Evolutionary conservation across 805 yeast genomes (phyloP), one percentile per base, ranked within the genome.

Genomic region (Candida cerambycidarum): DNA sequence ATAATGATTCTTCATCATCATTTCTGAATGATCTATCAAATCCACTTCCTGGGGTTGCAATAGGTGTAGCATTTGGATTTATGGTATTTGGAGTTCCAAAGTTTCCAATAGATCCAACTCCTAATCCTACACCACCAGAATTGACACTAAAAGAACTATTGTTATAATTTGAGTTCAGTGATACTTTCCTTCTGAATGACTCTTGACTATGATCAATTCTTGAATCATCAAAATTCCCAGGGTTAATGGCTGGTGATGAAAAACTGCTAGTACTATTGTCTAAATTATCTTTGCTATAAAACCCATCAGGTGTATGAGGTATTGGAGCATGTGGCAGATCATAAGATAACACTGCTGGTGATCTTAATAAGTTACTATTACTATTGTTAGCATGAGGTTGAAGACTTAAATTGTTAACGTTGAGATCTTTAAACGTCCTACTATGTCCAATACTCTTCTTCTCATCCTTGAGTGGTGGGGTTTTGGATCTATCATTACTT

Each of bases 1-100:
- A 79, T 25, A 82, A 59, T 1, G 75, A 65, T 6, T 69, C 66
- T 32, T 76, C 79, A 3, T 67, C 67, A 9, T 64, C 71, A 15
- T 39, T 32, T n/a, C 21, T 24, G 3, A 36, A 19, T 9, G 30
- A 18, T 7, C 5, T 14, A 14, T 32, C 25, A 8, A 37, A 33
- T 19, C 29, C 14, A 61, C 60, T 44, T 21, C 23, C 23, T 6
- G 35, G 55, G 44, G 15, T 23, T 6, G 23, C 23, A 6, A 21
- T 21, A 21, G 23, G 23, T 21, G 23, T 21, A 21, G 23, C 23
- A 21, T 21, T 21, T 6, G 23, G 8, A 21, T 21, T 21, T 8
- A 21, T 17, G 11, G 19, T 30, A n/a, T 25, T 25, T 4, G 36
- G 19, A 10, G 36, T 14, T 32, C 24, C 36, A 17, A 17, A n/a